Conservation (phyloP, 2,329 filamentous ascomycete species). For the Aspergillus viridinutans region DNA sequence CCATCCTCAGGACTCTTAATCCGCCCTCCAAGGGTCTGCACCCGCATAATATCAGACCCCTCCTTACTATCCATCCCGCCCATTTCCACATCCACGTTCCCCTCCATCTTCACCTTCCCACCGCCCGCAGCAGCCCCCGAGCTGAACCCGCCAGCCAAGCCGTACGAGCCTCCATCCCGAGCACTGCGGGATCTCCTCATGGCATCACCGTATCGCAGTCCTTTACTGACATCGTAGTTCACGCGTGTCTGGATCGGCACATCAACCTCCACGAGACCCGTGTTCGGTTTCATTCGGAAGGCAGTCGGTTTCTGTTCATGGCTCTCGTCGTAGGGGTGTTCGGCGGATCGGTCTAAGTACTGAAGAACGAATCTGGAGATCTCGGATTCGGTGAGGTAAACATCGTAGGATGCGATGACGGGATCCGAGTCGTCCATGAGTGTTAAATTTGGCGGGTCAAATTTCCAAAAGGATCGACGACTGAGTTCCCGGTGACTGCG, state of each 20-base stretch:
- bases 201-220: conserved; percentile 75
- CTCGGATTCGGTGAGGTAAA: conserved; percentile 76
- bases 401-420: conserved; percentile 70
- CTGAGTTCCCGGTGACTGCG: neutral
- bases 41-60: conserved; percentile 58
- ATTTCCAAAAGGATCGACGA: neutral
- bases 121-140: conserved; percentile 44
- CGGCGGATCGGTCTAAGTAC: conserved; percentile 66
- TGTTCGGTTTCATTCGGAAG: conserved; percentile 74
- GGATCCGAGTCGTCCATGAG: conserved; percentile 50
- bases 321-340: conserved; percentile 58
- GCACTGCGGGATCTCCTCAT: conserved; percentile 53
- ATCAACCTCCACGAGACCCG: conserved; percentile 87
- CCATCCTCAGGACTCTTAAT: conserved; percentile 65
- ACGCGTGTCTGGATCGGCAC: conserved; percentile 69
- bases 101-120: conserved; percentile 21
- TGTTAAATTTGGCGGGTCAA: neutral
- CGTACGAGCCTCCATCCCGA: conserved; percentile 63
- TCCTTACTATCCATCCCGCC: conserved; percentile 18
- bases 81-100: conserved; percentile 11
- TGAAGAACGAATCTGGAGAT: conserved; percentile 77
- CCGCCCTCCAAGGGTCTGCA: conserved; percentile 82
- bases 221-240: conserved; percentile 81
- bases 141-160: conserved; percentile 69
- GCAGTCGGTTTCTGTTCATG: conserved; percentile 59